Conservation (phyloP, 345 rosid species). For the Aegle marmelos region DNA sequence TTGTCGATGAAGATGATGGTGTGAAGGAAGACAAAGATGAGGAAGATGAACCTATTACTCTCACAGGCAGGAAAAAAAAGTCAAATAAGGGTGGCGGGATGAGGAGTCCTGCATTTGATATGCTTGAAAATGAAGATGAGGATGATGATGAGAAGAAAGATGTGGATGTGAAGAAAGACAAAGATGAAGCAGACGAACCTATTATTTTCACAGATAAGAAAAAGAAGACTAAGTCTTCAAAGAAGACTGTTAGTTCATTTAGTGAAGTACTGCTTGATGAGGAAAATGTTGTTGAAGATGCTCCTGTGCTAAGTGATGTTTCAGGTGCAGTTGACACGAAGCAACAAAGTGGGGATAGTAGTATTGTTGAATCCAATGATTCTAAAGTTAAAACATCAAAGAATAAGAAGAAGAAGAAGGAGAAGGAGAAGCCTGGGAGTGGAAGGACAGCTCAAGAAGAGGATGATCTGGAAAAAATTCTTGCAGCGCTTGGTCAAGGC, state of each 20-base stretch:
- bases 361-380: constrained; percentile 23
- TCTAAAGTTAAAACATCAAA: constrained; percentile 48
- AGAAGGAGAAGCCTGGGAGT: constrained; percentile 65
- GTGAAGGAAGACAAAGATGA: constrained; percentile 21
- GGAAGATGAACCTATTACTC: constrained; percentile 35
- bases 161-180: constrained; percentile 26
- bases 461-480: constrained; percentile 91
- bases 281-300: constrained; percentile 39
- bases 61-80: constrained; percentile 78
- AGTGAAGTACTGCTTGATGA: constrained; percentile 55
- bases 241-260: constrained; percentile 52
- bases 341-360: constrained; percentile 10
- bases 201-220: constrained; percentile 69
- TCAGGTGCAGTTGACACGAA: constrained; percentile 18
- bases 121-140: constrained; percentile 21
- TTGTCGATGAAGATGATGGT: constrained; percentile 12
- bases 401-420: constrained; percentile 78
- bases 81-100: constrained; percentile 29
- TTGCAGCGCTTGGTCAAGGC: constrained; percentile 78
- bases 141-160: constrained; percentile 27
- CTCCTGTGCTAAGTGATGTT: constrained; percentile 25
- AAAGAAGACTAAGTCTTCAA: constrained; percentile 69
- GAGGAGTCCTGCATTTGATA: background rate
- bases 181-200: constrained; percentile 32
- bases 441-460: constrained; percentile 93